Percentiles rank a stretch among this genome's conserved stretches.
phyloP scores from a whole-genome alignment of 768 basidiomycete genomes.

The Auriculariales sp. region DNA sequence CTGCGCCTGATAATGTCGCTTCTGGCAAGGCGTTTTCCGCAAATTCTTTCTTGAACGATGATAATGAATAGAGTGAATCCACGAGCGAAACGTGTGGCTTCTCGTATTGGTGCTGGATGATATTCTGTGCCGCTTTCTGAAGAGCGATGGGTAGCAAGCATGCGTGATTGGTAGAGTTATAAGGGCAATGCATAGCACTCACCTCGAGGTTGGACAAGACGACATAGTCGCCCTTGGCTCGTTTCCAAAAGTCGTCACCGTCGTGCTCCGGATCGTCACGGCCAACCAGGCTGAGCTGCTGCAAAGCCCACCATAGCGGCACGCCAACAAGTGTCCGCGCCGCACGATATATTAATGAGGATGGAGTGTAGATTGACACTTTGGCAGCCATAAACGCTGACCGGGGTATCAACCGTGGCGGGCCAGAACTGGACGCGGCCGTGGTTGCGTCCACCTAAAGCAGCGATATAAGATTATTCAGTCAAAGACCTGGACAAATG shows the following conservation, averaged over 20 bases:
- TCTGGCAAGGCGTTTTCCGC: slow-evolving; percentile 25
- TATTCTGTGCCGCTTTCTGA: slow-evolving; percentile 38
- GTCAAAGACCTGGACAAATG: too few species aligned
- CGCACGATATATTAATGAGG: slow-evolving; percentile 54
- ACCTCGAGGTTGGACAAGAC: slow-evolving; percentile 46
- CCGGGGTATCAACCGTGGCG: slow-evolving; percentile 30
- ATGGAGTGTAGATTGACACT: slow-evolving; percentile 51
- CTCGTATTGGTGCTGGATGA: slow-evolving; percentile 29
- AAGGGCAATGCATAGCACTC: slow-evolving; percentile 3
- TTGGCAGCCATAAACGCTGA: slow-evolving; percentile 39
- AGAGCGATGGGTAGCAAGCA: too few species aligned
- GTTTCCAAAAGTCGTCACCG: slow-evolving; percentile 35
- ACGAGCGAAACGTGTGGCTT: slow-evolving; percentile 31
- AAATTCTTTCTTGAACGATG: slow-evolving; percentile 50
- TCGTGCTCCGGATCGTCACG: slow-evolving; percentile 36
- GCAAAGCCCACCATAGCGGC: slow-evolving; percentile 79
- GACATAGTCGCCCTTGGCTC: slow-evolving; percentile 58
- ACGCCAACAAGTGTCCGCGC: slow-evolving; percentile 58
- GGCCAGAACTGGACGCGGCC: slow-evolving; percentile 49
- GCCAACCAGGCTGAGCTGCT: slow-evolving; percentile 58
- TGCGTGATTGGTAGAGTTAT: not conserved
- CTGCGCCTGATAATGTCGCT: slow-evolving; percentile 36
- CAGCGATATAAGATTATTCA: too few species aligned
- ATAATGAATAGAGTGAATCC: slow-evolving; percentile 45
- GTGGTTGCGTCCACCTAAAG: slow-evolving; percentile 29